Percentiles rank a stretch among this genome's conserved stretches.
Conservation (phyloP, 371 early-diverging fungal species). For the Apophysomyces sp. region DNA sequence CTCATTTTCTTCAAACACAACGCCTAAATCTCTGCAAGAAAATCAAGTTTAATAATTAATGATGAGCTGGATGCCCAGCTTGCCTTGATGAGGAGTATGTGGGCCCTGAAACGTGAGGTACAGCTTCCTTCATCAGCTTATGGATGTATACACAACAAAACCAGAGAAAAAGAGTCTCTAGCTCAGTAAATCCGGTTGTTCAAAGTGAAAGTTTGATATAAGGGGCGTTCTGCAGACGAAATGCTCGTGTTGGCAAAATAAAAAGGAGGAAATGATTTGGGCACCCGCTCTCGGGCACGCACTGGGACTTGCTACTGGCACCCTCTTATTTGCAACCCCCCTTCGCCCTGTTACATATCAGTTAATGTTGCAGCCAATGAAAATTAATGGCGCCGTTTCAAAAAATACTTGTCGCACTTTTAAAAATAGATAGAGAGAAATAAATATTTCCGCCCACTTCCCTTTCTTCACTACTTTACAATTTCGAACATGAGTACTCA, state of each 20-base stretch:
- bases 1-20: conserved; percentile 43
- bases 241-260: background rate
- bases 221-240: background rate
- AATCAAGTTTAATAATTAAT: background rate
- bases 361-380: too few species aligned
- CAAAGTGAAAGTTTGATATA: conserved; percentile 1
- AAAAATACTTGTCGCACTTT: too few species aligned
- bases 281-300: background rate
- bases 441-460: too few species aligned
- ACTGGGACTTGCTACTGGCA: too few species aligned
- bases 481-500: too few species aligned
- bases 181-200: conserved; percentile 1
- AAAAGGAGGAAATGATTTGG: background rate
- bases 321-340: too few species aligned
- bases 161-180: conserved; percentile 2
- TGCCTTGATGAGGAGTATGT: conserved; percentile 23
- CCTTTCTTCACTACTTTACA: too few species aligned
- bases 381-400: too few species aligned
- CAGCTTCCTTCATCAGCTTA: conserved; percentile 21
- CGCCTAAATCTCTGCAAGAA: conserved; percentile 31
- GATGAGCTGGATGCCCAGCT: background rate
- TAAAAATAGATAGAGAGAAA: too few species aligned
- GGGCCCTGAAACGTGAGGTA: conserved; percentile 16
- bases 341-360: too few species aligned
- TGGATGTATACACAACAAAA: background rate